Evolutionary conservation across 2,329 filamentous ascomycete species (phyloP), one percentile per base, ranked within the genome.

Genomic region (Xylaria sp.): DNA sequence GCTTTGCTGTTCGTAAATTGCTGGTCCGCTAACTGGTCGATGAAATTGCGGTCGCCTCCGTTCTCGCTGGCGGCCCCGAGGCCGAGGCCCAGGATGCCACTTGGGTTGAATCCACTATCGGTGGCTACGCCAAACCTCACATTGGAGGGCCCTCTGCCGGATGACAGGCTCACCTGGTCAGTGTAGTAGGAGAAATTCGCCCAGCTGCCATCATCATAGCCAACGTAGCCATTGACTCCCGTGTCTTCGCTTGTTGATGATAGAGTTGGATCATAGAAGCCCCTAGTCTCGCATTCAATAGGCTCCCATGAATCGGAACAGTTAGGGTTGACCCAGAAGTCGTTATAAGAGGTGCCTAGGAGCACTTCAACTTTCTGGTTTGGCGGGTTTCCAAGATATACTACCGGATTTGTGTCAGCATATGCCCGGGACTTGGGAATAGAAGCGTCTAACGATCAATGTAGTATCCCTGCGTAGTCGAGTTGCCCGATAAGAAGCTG

Each of bases 181-280:
- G 31, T 55, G 12, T 37, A 55, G 20, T 55, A 55, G 4, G 51
- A 31, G 51, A 54, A 54, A 25, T 34, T 31, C n/a, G 51, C 51
- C 28, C 25, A 28, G 13, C 5, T 31, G 9, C 51, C 25, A n/a
- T 55, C 52, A 8, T 13, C 2, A 10, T 37, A 34, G 3, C 1
- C 37, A n/a, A 37, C 6, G 12, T 8, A 37, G 31, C 52, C 18
- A 3, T 37, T 20, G 8, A 37, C 18, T n/a, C 18, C 1, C 7
- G 51, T 54, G 3, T 31, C 20, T 9, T n/a, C 2, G 15, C 25
- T 34, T 34, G 51, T 54, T 15, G 13, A n/a, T 7, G 51, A 54
- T 3, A 9, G 8, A n/a, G 3, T 10, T 18, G 25, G 51, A 34
- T 54, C 15, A 31, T 54, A 54, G 25, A 34, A 18, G 13, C 51